A percentile compares a stretch with the other conserved stretches of the same genome.
Evolutionary conservation across 495 filamentous ascomycete species (phyloP).

Genomic region (Penicillium ucsense): DNA sequence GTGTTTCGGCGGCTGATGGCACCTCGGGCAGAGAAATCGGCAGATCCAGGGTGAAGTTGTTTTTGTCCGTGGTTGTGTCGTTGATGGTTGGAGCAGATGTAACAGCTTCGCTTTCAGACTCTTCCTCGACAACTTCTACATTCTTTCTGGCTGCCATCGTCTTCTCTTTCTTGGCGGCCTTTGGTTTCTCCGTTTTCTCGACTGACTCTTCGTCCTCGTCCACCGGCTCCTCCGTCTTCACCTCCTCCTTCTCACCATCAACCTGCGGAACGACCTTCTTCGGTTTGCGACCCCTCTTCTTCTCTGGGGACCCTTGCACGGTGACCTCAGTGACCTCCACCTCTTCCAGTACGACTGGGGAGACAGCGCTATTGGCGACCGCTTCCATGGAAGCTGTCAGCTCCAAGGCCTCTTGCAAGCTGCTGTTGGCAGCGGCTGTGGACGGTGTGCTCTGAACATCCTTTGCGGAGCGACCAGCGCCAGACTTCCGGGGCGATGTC

Average conservation of each 20-base stretch:
- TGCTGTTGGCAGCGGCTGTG: slow-evolving; percentile 39
- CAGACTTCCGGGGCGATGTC: slow-evolving; percentile 64
- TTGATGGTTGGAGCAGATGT: slow-evolving; percentile 35
- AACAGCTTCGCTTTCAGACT: slow-evolving; percentile 12
- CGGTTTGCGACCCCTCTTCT: slow-evolving; percentile 20
- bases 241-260: slow-evolving; percentile 23
- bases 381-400: slow-evolving; percentile 29
- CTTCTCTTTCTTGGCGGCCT: slow-evolving; percentile 1
- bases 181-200: slow-evolving; percentile 13
- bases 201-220: slow-evolving; percentile 17
- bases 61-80: slow-evolving; percentile 48
- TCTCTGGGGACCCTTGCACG: slow-evolving; percentile 16
- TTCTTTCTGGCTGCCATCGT: slow-evolving; percentile 2
- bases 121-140: slow-evolving; percentile 9
- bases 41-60: slow-evolving; percentile 70
- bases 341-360: slow-evolving; percentile 10
- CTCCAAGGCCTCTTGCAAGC: slow-evolving; percentile 41
- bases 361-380: slow-evolving; percentile 10
- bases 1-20: slow-evolving; percentile 61
- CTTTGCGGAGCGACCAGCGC: slow-evolving; percentile 49
- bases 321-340: slow-evolving; percentile 22
- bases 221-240: slow-evolving; percentile 13
- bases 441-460: slow-evolving; percentile 34
- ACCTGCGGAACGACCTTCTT: slow-evolving; percentile 27
- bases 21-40: slow-evolving; percentile 57